These are phyloP conservation scores for Ogataea nakhonphanomensis DNA, from an alignment of 805 yeast species.

Conservation along the genomic window DNA sequence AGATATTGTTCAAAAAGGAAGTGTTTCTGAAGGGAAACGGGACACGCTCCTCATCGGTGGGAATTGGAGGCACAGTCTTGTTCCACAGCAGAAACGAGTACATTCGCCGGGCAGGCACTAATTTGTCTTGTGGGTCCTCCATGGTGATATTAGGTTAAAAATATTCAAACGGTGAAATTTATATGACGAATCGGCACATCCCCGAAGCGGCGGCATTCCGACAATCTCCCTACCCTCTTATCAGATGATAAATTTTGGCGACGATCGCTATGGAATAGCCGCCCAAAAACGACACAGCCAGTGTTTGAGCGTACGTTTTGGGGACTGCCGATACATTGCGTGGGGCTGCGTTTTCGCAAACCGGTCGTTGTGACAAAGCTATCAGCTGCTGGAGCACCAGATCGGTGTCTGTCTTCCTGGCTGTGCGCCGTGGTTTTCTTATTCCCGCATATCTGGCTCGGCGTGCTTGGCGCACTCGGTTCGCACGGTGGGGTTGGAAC, in stretches of 20 bases:
- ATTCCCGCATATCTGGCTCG: background rate
- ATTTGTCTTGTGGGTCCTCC: background rate
- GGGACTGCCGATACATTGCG: too few relatives aligned
- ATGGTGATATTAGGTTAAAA: background rate
- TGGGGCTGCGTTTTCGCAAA: too few relatives aligned
- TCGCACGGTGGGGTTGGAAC: background rate
- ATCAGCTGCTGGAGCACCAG: background rate
- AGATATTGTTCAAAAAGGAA: constrained; percentile 39
- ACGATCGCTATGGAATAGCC: constrained; percentile 17
- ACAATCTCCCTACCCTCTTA: background rate
- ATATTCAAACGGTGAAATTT: background rate
- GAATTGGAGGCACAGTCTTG: constrained; percentile 48
- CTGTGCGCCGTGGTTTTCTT: background rate
- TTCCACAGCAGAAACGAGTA: constrained; percentile 32
- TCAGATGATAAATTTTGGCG: constrained; percentile 9
- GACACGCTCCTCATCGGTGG: constrained; percentile 46
- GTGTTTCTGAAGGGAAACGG: constrained; percentile 42
- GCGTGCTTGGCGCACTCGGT: background rate
- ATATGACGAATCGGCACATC: background rate
- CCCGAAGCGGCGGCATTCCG: background rate
- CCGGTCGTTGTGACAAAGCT: too few relatives aligned
- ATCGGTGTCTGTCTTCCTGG: background rate
- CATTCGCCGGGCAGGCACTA: constrained; percentile 35
- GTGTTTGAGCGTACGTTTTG: constrained; percentile 9
- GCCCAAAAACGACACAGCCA: constrained; percentile 14